phyloP scores from a whole-genome alignment of 176 grass and related monocot species.

The maize (Zea mays) region Zm-B73-REFERENCE-NAM-5.0 NC_050099.1:79662001-79662500 shows the following conservation, averaged over 20 bases:
- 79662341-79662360: too few species aligned
- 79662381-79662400: too few species aligned
- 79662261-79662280: slow-evolving; percentile 15
- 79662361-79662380: too few species aligned
- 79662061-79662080: too few species aligned
- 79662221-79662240: not conserved
- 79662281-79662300: slow-evolving; percentile 19
- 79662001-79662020: not conserved
- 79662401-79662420: too few species aligned
- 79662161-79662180: slow-evolving; percentile 45
- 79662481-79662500: too few species aligned
- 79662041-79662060: slow-evolving; percentile 37
- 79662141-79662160: slow-evolving; percentile 20
- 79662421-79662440: too few species aligned
- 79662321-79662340: not conserved
- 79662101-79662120: slow-evolving; percentile 8
- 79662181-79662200: slow-evolving; percentile 42
- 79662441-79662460: too few species aligned
- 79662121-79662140: not conserved
- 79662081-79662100: slow-evolving; percentile 26
- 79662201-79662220: not conserved
- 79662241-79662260: not conserved
- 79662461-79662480: too few species aligned
- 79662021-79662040: not conserved
- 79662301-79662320: slow-evolving; percentile 19